Conservation (phyloP, 257 asterid species). For the Cordia subcordata region DNA sequence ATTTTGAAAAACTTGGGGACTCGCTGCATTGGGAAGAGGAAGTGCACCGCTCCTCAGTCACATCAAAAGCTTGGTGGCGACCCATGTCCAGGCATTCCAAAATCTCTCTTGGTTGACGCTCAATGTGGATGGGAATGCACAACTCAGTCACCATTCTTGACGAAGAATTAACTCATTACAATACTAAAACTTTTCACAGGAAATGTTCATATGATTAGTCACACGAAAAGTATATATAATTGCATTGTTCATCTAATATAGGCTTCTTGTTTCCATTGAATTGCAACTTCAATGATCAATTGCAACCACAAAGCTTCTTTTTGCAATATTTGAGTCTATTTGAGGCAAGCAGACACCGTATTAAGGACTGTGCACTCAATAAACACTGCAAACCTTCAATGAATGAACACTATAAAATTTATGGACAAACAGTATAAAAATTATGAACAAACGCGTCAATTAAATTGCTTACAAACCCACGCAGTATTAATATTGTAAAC, state of each 20-base stretch:
- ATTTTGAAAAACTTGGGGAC: not conserved
- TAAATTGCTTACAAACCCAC: too few relatives aligned
- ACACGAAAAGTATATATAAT: not conserved
- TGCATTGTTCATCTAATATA: not conserved
- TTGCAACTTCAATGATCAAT: too few relatives aligned
- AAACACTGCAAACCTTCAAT: too few relatives aligned
- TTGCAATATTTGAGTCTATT: too few relatives aligned
- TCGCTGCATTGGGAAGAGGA: constrained; percentile 53
- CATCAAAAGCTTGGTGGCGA: constrained; percentile 44
- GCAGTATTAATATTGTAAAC: too few relatives aligned
- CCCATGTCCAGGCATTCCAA: constrained; percentile 51
- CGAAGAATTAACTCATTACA: not conserved
- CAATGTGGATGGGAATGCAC: constrained; percentile 32
- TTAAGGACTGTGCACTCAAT: too few relatives aligned
- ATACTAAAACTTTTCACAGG: not conserved
- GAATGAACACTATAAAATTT: too few relatives aligned
- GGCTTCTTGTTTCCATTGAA: too few relatives aligned
- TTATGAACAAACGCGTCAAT: too few relatives aligned
- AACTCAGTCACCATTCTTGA: constrained; percentile 12
- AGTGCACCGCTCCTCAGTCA: constrained; percentile 39
- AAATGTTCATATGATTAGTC: not conserved
- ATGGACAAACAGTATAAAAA: too few relatives aligned
- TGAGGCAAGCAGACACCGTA: too few relatives aligned
- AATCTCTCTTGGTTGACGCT: constrained; percentile 45
- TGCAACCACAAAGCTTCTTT: too few relatives aligned